Base-by-base conservation (phyloP, 2,329 filamentous ascomycete species). In the Hymenoscyphus albidus region DNA sequence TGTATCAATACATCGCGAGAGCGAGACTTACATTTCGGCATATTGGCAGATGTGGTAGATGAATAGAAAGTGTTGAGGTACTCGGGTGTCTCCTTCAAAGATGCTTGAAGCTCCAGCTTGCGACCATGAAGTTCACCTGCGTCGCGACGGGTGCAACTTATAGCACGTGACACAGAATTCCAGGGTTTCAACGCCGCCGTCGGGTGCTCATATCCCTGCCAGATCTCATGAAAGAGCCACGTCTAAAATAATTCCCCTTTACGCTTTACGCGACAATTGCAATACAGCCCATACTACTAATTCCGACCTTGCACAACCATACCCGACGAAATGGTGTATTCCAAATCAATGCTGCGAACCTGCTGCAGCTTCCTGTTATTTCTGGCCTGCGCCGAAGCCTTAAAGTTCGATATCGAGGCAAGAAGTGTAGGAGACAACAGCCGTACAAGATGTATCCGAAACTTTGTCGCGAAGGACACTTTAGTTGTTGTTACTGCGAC, bases 401-500 rank as follows among this genome's bases (percentile, higher is more conserved):
- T 99, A 74, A 97, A 96, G 82, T 97, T 99, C 84, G 95, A 99
- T 74, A 86, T 99, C 67, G 80, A 86, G 73, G 92, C 93, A 56
- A 84, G 88, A 70, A 79, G 80, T 61, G 82, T 85, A 67, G 83
- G 85, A 77, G 87, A 89, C 73, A 81, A 82, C 67, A 87, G 84
- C 74, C 86, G 88, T 75, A 90, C 94, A 80, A 86, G 94, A 81
- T 99, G 95, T 81, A 91, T 99, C 78, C 88, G 94, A 77, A 99
- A 99, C 82, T 99, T 97, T 78, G 93, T 97, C 70, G 85, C 87
- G 67, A 90, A 88, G 79, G 93, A 97, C 76, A 96, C 95, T 69
- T 82, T 99, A 70, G 95, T 99, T 54, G 94, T 98, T 40, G 94
- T 99, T 62, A 98, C 94, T 64, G 91, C 93, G 63, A 97, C 88